A percentile compares a stretch with the other conserved stretches of the same genome.
phyloP scores from a whole-genome alignment of 2,329 filamentous ascomycete genomes.

The Cladophialophora carrionii region DNA sequence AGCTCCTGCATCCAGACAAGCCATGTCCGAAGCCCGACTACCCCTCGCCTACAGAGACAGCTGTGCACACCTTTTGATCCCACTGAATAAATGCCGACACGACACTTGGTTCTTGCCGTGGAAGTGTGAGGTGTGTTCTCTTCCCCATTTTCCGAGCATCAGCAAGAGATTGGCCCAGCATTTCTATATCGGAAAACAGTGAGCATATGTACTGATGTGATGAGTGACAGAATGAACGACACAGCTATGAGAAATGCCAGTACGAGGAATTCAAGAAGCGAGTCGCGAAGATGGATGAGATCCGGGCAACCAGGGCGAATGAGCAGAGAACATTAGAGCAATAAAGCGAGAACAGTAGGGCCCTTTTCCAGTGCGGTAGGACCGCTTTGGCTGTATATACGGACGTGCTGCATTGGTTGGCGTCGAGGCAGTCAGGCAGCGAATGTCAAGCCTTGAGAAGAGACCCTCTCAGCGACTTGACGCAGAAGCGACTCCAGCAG shows the following conservation, averaged over 20 bases:
- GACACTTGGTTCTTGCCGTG: conserved; percentile 93
- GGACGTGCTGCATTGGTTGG: conserved; percentile 5
- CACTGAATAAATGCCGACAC: conserved; percentile 90
- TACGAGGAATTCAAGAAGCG: conserved; percentile 99
- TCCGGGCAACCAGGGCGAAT: conserved; percentile 72
- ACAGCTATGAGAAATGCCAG: conserved; percentile 99
- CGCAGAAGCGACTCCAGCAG: background rate
- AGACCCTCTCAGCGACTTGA: background rate
- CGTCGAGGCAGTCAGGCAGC: background rate
- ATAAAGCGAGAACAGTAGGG: background rate
- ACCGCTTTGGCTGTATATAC: background rate
- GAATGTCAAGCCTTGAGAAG: background rate
- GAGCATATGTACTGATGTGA: conserved; percentile 10
- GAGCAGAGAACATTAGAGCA: conserved; percentile 1
- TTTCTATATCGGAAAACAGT: background rate
- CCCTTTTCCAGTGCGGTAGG: background rate
- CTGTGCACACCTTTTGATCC: conserved; percentile 92
- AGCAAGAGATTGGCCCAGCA: background rate
- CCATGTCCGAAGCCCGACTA: conserved; percentile 89
- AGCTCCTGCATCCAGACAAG: conserved; percentile 71
- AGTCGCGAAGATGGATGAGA: conserved; percentile 97
- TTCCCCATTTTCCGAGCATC: background rate
- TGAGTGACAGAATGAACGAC: conserved; percentile 78
- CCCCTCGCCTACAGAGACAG: conserved; percentile 91
- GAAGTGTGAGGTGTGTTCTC: conserved; percentile 84